Evolutionary conservation across 768 basidiomycete species (phyloP).

Genomic region (Phaeolepiota aurea): DNA sequence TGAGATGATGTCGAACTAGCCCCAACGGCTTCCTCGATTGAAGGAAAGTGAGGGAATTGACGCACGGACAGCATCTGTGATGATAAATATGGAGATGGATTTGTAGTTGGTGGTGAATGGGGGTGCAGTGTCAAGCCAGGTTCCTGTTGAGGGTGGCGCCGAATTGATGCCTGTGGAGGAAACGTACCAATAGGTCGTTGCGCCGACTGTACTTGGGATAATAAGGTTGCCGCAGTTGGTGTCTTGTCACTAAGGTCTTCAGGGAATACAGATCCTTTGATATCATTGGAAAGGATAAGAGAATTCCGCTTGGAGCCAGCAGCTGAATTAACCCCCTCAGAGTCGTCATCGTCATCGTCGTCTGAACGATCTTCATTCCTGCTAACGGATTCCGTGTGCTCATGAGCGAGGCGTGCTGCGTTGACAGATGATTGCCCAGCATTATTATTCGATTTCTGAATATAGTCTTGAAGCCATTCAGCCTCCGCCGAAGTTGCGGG

Average conservation of each 20-base stretch:
- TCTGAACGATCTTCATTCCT: conserved; percentile 68
- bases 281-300: conserved; percentile 53
- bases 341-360: conserved; percentile 85
- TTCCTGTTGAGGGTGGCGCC: conserved; percentile 62
- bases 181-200: conserved; percentile 52
- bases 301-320: conserved; percentile 67
- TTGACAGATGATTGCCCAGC: conserved; percentile 71
- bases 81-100: conserved; percentile 37
- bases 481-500: conserved; percentile 88
- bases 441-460: conserved; percentile 84
- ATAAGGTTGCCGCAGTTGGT: conserved; percentile 68
- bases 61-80: conserved; percentile 60
- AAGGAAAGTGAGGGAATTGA: conserved; percentile 73
- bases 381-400: conserved; percentile 51
- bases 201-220: conserved; percentile 70
- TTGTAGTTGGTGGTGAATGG: conserved; percentile 46
- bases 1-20: conserved; percentile 68
- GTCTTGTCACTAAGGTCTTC: conserved; percentile 80
- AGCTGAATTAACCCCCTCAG: conserved; percentile 60
- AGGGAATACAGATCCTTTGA: conserved; percentile 47
- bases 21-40: conserved; percentile 79
- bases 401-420: conserved; percentile 64
- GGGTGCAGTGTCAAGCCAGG: conserved; percentile 43
- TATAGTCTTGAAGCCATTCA: conserved; percentile 88
- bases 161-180: conserved; percentile 68